A percentile compares a stretch with the other conserved stretches of the same genome.
Evolutionary conservation across 2,329 filamentous ascomycete genomes (phyloP).

Genomic region (Neodidymelliopsis sp.): DNA sequence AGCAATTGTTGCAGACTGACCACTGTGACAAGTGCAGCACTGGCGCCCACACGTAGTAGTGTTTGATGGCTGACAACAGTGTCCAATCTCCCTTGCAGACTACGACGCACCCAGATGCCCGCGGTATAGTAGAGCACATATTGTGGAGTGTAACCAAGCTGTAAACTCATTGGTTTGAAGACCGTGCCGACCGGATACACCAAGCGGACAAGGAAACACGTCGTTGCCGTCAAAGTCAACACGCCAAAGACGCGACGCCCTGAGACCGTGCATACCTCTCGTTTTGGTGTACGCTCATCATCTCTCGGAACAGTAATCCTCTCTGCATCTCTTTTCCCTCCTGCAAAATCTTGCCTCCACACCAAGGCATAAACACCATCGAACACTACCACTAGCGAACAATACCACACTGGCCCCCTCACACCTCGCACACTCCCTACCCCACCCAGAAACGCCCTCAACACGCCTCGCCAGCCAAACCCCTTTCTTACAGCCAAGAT

Average conservation of each 20-base stretch:
- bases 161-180: not conserved
- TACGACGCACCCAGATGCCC: slow-evolving; percentile 15
- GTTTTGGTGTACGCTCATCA: too few species aligned
- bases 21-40: too few species aligned
- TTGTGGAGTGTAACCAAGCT: slow-evolving; percentile 25
- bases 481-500: too few species aligned
- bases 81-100: not conserved
- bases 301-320: too few species aligned
- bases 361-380: too few species aligned
- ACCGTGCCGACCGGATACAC: not conserved
- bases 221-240: not conserved
- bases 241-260: not conserved
- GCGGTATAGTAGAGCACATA: slow-evolving; percentile 25
- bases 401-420: too few species aligned
- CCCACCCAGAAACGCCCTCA: too few species aligned
- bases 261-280: not conserved
- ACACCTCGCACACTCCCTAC: too few species aligned
- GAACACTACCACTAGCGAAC: too few species aligned
- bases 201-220: not conserved
- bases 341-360: too few species aligned
- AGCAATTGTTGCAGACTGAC: not conserved
- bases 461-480: too few species aligned
- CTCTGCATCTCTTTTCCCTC: too few species aligned
- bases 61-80: not conserved
- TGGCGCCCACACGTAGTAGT: not conserved